phyloP scores from a whole-genome alignment of 2,329 filamentous ascomycete species.

The Neopestalotiopsis sp. region DNA sequence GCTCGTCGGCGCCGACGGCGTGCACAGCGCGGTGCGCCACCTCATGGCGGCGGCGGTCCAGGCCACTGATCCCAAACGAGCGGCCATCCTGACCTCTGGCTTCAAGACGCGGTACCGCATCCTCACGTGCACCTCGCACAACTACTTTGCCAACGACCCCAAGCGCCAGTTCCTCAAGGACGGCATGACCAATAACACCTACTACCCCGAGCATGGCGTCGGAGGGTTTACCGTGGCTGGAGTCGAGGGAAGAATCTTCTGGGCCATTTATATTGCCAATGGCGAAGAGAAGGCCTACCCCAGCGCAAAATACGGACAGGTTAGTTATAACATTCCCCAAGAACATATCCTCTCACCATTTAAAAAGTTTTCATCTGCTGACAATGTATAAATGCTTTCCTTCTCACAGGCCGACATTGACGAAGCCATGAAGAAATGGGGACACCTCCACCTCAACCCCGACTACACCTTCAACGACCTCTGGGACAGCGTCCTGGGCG shows the following conservation, averaged over 20 bases:
- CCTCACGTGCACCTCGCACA: constrained; percentile 10
- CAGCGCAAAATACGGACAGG: constrained; percentile 10
- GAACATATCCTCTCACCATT: neutral
- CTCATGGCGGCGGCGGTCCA: neutral
- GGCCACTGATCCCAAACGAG: neutral
- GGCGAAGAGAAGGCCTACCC: neutral
- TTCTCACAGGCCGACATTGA: neutral
- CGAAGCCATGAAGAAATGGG: constrained; percentile 11
- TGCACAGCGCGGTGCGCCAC: constrained; percentile 6
- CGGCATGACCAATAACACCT: constrained; percentile 7
- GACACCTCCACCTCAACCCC: constrained; percentile 4
- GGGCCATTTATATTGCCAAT: constrained; percentile 8
- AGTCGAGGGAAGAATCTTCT: constrained; percentile 13
- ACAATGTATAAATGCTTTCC: neutral
- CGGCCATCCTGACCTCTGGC: neutral
- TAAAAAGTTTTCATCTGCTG: neutral
- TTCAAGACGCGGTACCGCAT: constrained; percentile 10
- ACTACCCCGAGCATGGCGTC: constrained; percentile 1
- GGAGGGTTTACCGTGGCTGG: constrained; percentile 8
- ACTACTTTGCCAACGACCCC: constrained; percentile 9
- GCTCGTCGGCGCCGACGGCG: constrained; percentile 22
- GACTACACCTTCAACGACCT: constrained; percentile 13
- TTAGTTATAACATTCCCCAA: neutral
- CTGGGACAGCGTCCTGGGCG: neutral
- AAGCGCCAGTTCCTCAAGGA: constrained; percentile 3